Base-by-base conservation (phyloP, 1,284 basidiomycete genomes). In the Apiotrichum domesticum region DNA sequence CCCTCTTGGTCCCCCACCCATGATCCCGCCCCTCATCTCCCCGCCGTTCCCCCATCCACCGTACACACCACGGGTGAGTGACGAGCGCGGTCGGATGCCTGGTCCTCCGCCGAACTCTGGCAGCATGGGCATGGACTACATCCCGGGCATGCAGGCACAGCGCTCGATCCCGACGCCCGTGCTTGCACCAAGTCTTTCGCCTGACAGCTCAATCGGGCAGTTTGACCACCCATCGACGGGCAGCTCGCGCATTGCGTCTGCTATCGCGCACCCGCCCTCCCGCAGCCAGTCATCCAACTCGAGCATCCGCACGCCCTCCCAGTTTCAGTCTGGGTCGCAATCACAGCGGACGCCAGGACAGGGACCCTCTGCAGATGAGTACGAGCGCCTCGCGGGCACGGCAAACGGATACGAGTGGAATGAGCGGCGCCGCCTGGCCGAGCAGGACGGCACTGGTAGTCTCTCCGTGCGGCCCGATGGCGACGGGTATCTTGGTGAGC, bases 331-430 rank as follows among this genome's bases (percentile, higher is more conserved):
- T 21, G 21, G 21, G 21, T 21, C 21, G 21, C 21, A 21, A 46
- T 51, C 21, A 46, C 57, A 7, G 37, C 37, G 13, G 37, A 21
- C 21, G 21, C 21, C 21, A 21, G 21, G 21, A 21, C 21, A 21
- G 21, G 21, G 21, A 21, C 21, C 21, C 21, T 21, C 21, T 39
- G 7, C 37, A 13, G 59, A 61, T 13, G 47, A 45, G 34, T 58
- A 56, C 40, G 61, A 59, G 45, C 58, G 56, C 8, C 58, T 58
- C 29, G 57, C 60, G 3, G 21, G 55, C 4, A 52, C 53, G 15
- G 63, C 58, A 8, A 40, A 33, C 21, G 64, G 64, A 3, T 64
- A 63, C 54, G 63, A 64, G 41, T 66, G 60, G 62, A 58, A 63
- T 15, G 62, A 63, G 49, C 52, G 63, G 2, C 40, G 48, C 9